Conservation (phyloP, 352 stramenopile genomes). For the Phytophthora colocasiae region DNA sequence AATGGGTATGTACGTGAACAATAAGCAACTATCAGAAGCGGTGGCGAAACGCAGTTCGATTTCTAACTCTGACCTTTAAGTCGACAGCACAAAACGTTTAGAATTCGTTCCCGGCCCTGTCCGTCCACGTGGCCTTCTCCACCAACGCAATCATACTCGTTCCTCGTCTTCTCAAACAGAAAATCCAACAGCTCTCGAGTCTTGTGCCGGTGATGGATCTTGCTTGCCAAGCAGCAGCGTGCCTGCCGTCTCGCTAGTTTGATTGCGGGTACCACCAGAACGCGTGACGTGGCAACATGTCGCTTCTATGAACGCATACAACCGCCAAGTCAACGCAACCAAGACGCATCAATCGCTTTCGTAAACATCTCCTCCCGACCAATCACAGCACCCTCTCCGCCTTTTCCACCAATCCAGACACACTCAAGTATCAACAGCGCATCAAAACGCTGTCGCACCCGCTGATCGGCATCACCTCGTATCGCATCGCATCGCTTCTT, state of each 20-base stretch:
- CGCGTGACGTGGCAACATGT: constrained; percentile 29
- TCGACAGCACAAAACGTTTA: too few species aligned
- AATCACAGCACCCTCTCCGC: too few species aligned
- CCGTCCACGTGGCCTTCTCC: background rate
- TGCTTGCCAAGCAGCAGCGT: background rate
- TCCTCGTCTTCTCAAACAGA: background rate
- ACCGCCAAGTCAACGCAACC: constrained; percentile 12
- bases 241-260: constrained; percentile 7
- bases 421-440: constrained; percentile 1
- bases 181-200: background rate
- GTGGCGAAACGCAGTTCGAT: too few species aligned
- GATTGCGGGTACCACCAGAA: constrained; percentile 33
- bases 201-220: background rate
- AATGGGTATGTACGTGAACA: too few species aligned
- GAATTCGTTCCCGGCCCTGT: too few species aligned
- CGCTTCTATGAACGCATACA: constrained; percentile 5
- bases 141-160: background rate
- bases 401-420: constrained; percentile 13
- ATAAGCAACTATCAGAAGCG: too few species aligned
- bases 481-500: too few species aligned
- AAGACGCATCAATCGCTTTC: constrained; percentile 12
- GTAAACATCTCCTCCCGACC: constrained; percentile 9
- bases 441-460: constrained; percentile 8
- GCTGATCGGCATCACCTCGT: background rate
- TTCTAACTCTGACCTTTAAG: too few species aligned